These are phyloP conservation scores for Martensiomyces pterosporus DNA, from an alignment of 192 early-diverging fungal genomes.

Conservation along the genomic window DNA sequence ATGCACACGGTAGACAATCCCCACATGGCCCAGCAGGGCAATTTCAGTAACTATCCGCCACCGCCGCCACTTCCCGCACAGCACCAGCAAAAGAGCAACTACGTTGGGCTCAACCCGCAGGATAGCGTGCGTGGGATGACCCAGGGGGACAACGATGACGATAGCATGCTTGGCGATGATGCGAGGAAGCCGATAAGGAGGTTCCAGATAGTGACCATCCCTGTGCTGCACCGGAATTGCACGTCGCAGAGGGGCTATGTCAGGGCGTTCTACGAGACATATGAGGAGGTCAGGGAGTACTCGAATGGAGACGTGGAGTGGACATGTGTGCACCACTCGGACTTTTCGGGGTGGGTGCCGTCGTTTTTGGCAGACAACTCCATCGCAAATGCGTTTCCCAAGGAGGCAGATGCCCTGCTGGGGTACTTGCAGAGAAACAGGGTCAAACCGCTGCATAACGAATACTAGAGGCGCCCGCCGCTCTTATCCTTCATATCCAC, in stretches of 20 bases:
- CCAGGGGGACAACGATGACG: background rate
- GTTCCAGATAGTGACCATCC: slow-evolving; percentile 35
- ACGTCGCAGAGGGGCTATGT: slow-evolving; percentile 29
- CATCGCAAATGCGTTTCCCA: slow-evolving; percentile 33
- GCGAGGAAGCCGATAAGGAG: slow-evolving; percentile 8
- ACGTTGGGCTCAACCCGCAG: slow-evolving; percentile 8
- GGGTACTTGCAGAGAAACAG: slow-evolving; percentile 14
- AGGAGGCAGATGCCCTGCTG: slow-evolving; percentile 28
- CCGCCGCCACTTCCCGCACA: slow-evolving; percentile 2
- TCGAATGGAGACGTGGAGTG: slow-evolving; percentile 29
- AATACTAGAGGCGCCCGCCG: too few species aligned
- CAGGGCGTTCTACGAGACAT: slow-evolving; percentile 36
- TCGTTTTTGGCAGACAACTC: slow-evolving; percentile 34
- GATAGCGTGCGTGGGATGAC: slow-evolving; percentile 1
- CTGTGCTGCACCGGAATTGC: slow-evolving; percentile 20
- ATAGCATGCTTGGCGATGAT: background rate
- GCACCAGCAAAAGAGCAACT: slow-evolving; percentile 4
- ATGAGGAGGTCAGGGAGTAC: slow-evolving; percentile 41
- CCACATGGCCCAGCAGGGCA: background rate
- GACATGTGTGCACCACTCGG: slow-evolving; percentile 41
- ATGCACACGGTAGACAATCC: background rate
- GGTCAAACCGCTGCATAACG: background rate
- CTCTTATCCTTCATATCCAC: too few species aligned
- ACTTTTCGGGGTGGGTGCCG: slow-evolving; percentile 42
- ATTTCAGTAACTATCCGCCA: too few species aligned